phyloP scores from a whole-genome alignment of 495 filamentous ascomycete species.

The Talaromyces nanjingensis region DNA sequence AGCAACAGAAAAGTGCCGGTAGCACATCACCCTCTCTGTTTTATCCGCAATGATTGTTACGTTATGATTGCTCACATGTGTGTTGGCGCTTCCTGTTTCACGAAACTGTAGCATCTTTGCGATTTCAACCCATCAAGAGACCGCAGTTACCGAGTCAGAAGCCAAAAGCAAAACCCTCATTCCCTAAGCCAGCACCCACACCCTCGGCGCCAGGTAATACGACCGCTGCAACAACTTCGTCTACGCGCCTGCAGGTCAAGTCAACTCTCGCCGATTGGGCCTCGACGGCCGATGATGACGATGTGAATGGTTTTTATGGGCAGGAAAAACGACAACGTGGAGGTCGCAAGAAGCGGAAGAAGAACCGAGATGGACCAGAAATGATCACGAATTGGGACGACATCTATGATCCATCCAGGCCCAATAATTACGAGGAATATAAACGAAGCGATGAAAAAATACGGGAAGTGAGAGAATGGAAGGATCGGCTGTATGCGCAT shows the following conservation, averaged over 20 bases:
- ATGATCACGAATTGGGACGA: constrained; percentile 82
- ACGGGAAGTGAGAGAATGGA: constrained; percentile 78
- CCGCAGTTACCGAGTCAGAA: constrained; percentile 67
- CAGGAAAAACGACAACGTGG: constrained; percentile 66
- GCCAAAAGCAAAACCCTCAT: constrained; percentile 52
- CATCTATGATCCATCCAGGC: constrained; percentile 78
- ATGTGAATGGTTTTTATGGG: constrained; percentile 55
- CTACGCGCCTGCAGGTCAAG: constrained; percentile 35
- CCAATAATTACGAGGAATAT: constrained; percentile 84
- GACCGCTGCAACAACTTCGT: constrained; percentile 16
- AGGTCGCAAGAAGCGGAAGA: constrained; percentile 83
- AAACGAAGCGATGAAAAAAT: constrained; percentile 79
- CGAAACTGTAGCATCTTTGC: constrained; percentile 54
- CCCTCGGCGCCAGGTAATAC: constrained; percentile 16
- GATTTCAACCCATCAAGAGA: constrained; percentile 79
- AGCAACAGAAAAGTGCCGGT: constrained; percentile 68
- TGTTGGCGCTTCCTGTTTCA: constrained; percentile 22
- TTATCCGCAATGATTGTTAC: constrained; percentile 17
- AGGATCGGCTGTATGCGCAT: constrained; percentile 74
- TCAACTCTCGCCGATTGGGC: constrained; percentile 82
- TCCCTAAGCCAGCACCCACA: constrained; percentile 31
- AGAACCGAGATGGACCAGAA: constrained; percentile 55
- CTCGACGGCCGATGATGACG: constrained; percentile 66
- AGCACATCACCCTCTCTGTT: constrained; percentile 23
- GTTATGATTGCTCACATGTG: constrained; percentile 43